Base-by-base conservation (phyloP, 352 stramenopile species). In the Pythium aquatile region DNA sequence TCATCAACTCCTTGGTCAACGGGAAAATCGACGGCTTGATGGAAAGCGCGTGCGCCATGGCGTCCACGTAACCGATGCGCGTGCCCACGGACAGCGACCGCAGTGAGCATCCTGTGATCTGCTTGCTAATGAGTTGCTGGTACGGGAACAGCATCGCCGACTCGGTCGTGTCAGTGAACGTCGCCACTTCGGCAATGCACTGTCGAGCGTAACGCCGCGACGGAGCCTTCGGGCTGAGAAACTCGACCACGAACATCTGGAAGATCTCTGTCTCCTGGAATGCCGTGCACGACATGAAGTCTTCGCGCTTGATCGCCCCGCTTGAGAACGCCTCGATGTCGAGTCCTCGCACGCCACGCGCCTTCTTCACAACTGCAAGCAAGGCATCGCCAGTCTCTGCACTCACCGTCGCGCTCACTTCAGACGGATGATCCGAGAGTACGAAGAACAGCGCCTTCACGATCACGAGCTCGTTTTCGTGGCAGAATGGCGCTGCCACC, bases 261-360 rank as follows among this genome's bases (percentile, higher is more conserved):
- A 96, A 87, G 9, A 96, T 74, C 55, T 96, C 87, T 2, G 83
- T 92, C 58, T 96, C 82, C 61, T 93, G 85, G 44, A 94, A 93
- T 14, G 81, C 74, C 55, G 87, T 78, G 60, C 83, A 94, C 5
- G 83, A 83, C 55, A 78, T 55, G 20, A 91, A 92, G 33, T 87
- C 75, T 20, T 86, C 80, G 30, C 77, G 78, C 66, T 77, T 81
- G 40, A 76, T 75, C 17, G 73, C 73, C 39, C 69, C 32, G 58
- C 63, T 55, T 73, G 72, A 35, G 46, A 70, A 65, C 9, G 78
- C 66, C 3, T 77, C 57, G 20, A 76, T 72, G 26, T 85, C 83
- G 9, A 59, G 65, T 16, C 47, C 52, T 29, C 76, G 77, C 58
- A 87, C 76, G 2, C 40, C 68, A 73, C 78, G 88, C 42, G 80